phyloP scores from a whole-genome alignment of 2,329 filamentous ascomycete genomes.

The Elsinoe ampelina region DNA sequence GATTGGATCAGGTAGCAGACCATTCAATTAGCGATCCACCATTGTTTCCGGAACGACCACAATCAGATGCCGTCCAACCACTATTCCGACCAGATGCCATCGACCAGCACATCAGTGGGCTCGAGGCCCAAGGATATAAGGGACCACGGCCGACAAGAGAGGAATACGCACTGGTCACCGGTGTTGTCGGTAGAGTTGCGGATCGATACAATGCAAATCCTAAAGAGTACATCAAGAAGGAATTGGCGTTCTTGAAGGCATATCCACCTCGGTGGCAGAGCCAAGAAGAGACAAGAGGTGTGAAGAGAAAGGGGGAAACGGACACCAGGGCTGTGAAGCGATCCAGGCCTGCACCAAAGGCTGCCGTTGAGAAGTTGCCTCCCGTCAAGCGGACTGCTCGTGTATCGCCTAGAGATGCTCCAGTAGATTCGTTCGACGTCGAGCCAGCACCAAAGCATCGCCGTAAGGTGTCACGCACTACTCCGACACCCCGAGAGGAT shows the following conservation, averaged over 20 bases:
- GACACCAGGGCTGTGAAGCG: constrained; percentile 7
- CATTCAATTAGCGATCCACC: not conserved
- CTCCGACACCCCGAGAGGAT: constrained; percentile 63
- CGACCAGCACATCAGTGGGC: not conserved
- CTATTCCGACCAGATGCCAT: constrained; percentile 7
- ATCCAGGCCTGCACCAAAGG: constrained; percentile 2
- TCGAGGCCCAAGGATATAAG: not conserved
- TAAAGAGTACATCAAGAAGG: constrained; percentile 5
- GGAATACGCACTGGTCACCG: constrained; percentile 12
- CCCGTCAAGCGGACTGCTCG: constrained; percentile 12
- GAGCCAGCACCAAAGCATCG: constrained; percentile 26
- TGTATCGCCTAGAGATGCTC: constrained; percentile 11
- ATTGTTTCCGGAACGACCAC: constrained; percentile 11
- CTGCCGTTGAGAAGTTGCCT: constrained; percentile 1
- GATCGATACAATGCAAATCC: constrained; percentile 14
- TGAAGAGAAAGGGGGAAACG: constrained; percentile 7
- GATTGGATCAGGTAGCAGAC: not conserved
- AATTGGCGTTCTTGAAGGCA: constrained; percentile 12
- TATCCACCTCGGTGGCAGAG: not conserved
- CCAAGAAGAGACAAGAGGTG: not conserved
- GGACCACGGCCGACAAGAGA: constrained; percentile 12
- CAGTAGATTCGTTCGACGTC: constrained; percentile 11
- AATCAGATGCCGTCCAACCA: constrained; percentile 3
- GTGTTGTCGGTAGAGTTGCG: constrained; percentile 7
- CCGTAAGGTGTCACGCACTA: constrained; percentile 20